Evolutionary conservation across 441 rosid species (phyloP), one percentile per base, ranked within the genome.

Genomic region (Oxalis stricta): DNA sequence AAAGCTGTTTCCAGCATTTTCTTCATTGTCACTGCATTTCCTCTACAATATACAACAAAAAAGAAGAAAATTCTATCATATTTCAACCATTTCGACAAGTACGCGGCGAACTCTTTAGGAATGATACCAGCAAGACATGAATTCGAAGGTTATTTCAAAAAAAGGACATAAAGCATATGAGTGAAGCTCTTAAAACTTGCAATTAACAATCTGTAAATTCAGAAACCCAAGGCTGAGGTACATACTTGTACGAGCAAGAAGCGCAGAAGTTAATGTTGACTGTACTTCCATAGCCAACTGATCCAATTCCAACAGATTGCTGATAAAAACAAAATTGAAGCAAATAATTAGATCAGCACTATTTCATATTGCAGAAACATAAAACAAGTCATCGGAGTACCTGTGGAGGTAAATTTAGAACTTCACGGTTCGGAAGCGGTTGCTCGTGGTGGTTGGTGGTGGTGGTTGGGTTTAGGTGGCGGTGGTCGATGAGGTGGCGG

Each of bases 1-100:
- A 83, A 83, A 51, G 78, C 73, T 7, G 67, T 42, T 61, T 91
- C 96, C 60, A 91, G 48, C 96, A 91, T 83, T 58, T 79, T 91
- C 71, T 80, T 86, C 85, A 86, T 83, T 4, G 68, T 76, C 24
- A 78, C 61, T 26, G 91, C 93, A 58, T 76, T 77, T 46, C 93
- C 98, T 65, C 95, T 86, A 62, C 44, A 50, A 50, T 26, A 47
- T 44, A 7, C 45, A 52, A 43, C 44, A 35, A 8, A 16, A 29
- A 10, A 23, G 19, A 42, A 10, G 1, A 1, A 2, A 7, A 28
- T 14, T 17, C 11, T 49, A 38, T n/a, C 37, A 29, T 8, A 14
- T 45, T 32, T 14, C 20, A 12, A 40, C 10, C 18, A 0, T 13
- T 22, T 21, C n/a, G n/a, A n/a, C n/a, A n/a, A n/a, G n/a, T n/a